These are phyloP conservation scores for Hypoxylon sp. DNA, from an alignment of 2,329 filamentous ascomycete species.

Conservation along the genomic window DNA sequence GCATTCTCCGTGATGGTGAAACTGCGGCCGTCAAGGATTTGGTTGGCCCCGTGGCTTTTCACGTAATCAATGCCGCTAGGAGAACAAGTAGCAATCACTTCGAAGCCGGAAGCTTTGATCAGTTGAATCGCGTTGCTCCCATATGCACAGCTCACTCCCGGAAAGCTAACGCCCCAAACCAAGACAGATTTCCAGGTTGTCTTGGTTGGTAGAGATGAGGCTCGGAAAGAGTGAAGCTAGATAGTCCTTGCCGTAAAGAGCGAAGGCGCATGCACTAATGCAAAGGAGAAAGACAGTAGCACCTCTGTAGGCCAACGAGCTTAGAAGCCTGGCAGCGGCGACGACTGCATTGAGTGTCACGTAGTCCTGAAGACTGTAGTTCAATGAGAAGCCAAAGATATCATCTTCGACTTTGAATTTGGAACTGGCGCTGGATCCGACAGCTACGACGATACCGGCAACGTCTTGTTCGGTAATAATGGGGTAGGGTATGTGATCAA, in stretches of 20 bases:
- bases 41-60: slow-evolving; percentile 9
- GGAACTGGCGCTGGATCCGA: not conserved
- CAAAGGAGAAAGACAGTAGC: slow-evolving; percentile 25
- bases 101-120: slow-evolving; percentile 10
- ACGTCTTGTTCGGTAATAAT: slow-evolving; percentile 19
- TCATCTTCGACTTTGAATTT: slow-evolving; percentile 21
- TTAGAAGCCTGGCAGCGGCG: slow-evolving; percentile 7
- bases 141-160: too few species aligned
- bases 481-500: slow-evolving; percentile 18
- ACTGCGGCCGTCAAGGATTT: slow-evolving; percentile 17
- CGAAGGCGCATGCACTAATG: slow-evolving; percentile 16
- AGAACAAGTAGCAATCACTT: slow-evolving; percentile 24
- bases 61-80: slow-evolving; percentile 17
- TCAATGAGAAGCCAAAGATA: slow-evolving; percentile 4
- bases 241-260: slow-evolving; percentile 14
- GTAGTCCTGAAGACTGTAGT: slow-evolving; percentile 23
- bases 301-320: slow-evolving; percentile 8
- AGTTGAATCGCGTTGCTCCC: slow-evolving; percentile 24
- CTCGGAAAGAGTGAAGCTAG: slow-evolving; percentile 1
- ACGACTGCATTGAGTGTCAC: too few species aligned
- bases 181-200: slow-evolving; percentile 13
- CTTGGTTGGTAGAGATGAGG: not conserved
- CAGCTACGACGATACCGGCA: slow-evolving; percentile 16
- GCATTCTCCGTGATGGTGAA: slow-evolving; percentile 10
- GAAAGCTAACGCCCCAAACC: slow-evolving; percentile 21